phyloP scores from a whole-genome alignment of 371 early-diverging fungal genomes.

The Vairimorpha necatrix region DNA sequence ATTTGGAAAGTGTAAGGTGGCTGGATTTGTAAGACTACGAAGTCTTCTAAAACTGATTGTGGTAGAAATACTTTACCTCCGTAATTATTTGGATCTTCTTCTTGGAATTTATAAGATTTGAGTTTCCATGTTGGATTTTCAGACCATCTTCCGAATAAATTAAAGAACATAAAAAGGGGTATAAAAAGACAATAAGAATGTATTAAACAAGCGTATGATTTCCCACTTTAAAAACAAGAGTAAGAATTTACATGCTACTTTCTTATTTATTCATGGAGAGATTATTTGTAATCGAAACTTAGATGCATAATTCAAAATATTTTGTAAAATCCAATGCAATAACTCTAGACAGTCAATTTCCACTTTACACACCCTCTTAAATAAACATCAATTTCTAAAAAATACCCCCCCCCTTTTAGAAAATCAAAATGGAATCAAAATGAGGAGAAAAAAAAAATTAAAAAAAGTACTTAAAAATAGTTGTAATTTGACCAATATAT shows the following conservation, averaged over 20 bases:
- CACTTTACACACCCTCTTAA: too few species aligned
- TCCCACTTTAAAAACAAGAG: background rate
- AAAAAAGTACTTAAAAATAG: too few species aligned
- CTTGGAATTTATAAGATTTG: constrained; percentile 52
- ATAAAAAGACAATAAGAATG: too few species aligned
- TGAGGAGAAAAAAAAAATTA: too few species aligned
- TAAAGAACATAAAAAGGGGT: constrained; percentile 47
- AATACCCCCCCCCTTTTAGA: too few species aligned
- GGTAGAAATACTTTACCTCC: constrained; percentile 64
- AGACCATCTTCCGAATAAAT: constrained; percentile 39
- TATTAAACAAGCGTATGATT: too few species aligned
- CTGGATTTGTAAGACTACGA: constrained; percentile 55
- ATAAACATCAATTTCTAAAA: too few species aligned
- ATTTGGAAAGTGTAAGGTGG: constrained; percentile 65
- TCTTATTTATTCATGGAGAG: background rate
- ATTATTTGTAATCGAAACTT: background rate
- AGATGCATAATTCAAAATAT: background rate
- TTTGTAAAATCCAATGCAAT: too few species aligned
- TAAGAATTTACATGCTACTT: too few species aligned
- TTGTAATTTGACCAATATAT: too few species aligned
- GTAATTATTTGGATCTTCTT: constrained; percentile 54
- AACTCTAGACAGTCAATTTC: too few species aligned
- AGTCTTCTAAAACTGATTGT: constrained; percentile 53
- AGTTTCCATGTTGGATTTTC: constrained; percentile 52
- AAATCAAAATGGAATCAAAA: too few species aligned